Evolutionary conservation across 305 asterid genomes (phyloP), one percentile per base, ranked within the genome.

Genomic region (Fraxinus baroniana): DNA sequence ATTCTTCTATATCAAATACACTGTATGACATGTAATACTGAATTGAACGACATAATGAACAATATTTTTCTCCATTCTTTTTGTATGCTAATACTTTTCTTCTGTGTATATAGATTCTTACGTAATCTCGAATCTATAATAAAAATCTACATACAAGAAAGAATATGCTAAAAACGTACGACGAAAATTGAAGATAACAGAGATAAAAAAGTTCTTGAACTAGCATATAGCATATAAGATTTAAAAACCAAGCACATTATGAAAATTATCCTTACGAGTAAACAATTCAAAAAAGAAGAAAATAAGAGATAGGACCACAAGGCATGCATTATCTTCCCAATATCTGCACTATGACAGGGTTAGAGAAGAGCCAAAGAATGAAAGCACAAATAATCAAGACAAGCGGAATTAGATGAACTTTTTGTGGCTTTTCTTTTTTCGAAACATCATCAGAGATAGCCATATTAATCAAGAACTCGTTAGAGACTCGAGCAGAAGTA

Each of bases 301-400:
- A 37, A 33, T 15, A 20, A 36, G 26, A 2, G 24, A 24, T 5
- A 6, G 39, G 49, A 39, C 5, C 44, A 37, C 7, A 0, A 20
- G 7, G 26, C 26, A 24, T 24, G 6, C 78, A 74, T 37, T 33
- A 74, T 36, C 32, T 2, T 15, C 49, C 44, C 3, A 35, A 1
- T 22, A 36, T 20, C 5, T 73, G 84, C 82, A 74, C 60, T 2
- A 20, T 1, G 76, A 84, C 87, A 1, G 90, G 90, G 30, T 73
- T 39, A 35, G 97, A 93, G 80, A 89, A 88, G 37, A 83, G 87
- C 95, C 95, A 93, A 30, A 93, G 95, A 64, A 91, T 68, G 33
- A 90, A 84, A 62, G 82, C 92, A 80, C 94, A 93, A 8, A 84
- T 5, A 28, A 86, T 18, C 89, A 93, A 86, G 18, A 90, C 89